Evolutionary conservation across 2,329 filamentous ascomycete genomes (phyloP).

Genomic region (Monosporascus ibericus): DNA sequence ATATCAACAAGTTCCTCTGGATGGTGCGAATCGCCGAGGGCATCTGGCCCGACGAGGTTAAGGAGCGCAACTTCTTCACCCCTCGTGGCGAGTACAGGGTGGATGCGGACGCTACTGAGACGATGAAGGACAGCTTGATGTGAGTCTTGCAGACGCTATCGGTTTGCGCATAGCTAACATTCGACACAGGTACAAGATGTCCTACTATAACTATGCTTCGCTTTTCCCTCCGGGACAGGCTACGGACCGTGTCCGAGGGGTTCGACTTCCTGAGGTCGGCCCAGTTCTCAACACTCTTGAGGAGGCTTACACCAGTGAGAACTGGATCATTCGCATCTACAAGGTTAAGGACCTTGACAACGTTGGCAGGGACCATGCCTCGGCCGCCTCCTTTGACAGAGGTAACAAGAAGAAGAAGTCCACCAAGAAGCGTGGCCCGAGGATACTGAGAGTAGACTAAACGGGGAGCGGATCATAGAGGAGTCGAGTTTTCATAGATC

Average conservation of each 20-base stretch:
- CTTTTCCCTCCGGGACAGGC: constrained; percentile 92
- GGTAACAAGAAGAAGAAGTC: constrained; percentile 81
- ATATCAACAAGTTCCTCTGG: constrained; percentile 99
- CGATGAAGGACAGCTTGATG: constrained; percentile 99
- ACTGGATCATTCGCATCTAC: constrained; percentile 99
- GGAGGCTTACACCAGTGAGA: constrained; percentile 97
- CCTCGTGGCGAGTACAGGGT: constrained; percentile 89
- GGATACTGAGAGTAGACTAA: constrained; percentile 67
- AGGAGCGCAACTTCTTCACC: constrained; percentile 95
- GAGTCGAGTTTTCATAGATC: background rate
- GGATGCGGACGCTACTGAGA: constrained; percentile 85
- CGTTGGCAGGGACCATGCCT: constrained; percentile 78
- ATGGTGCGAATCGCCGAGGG: constrained; percentile 99
- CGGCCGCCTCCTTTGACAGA: constrained; percentile 63
- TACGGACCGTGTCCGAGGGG: constrained; percentile 79
- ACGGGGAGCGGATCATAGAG: constrained; percentile 2
- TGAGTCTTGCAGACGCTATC: constrained; percentile 41
- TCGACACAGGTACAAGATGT: constrained; percentile 92
- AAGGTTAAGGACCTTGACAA: constrained; percentile 99
- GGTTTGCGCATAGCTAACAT: constrained; percentile 10
- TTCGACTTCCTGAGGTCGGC: constrained; percentile 72
- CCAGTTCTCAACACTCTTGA: constrained; percentile 85
- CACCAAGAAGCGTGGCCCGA: constrained; percentile 64
- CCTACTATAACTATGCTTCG: constrained; percentile 93
- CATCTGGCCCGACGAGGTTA: constrained; percentile 99